Base-by-base conservation (phyloP, 2,329 filamentous ascomycete species). In the Pleochaeta shiraiana region DNA sequence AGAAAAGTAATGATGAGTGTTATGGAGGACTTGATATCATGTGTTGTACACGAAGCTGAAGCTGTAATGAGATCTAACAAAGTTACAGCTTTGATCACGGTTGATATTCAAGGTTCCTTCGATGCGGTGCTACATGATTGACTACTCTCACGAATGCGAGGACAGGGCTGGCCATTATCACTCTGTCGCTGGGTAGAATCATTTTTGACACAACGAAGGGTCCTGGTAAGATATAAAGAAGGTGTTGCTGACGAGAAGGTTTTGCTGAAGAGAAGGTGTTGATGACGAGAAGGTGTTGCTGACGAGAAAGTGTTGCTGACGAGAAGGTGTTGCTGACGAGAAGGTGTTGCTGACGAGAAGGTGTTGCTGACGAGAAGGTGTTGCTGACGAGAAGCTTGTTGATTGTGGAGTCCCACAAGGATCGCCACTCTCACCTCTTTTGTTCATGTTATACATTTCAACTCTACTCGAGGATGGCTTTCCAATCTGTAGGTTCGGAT, bases 161-260 rank as follows among this genome's bases (percentile, higher is more conserved):
- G 53, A 9, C 28, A 57, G 28, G 53, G 53, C 53, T 57, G 53
- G 53, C 53, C 53, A 24, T 31, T 57, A 57, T 57, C 53, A 28
- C 53, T 57, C 53, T 57, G 28, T 57, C 53, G 14, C 53, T 30
- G 53, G 53, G 53, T 28, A 57, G 53, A 57, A 9, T 57, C n/a
- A 28, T 31, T 57, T 57, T 31, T 26, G 53, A 31, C 21, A 57
- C 53, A 4, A n/a, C 26, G 53, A n/a, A 57, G 14, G 28, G 53
- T 57, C 28, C 5, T 57, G n/a, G 53, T 57, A 57, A 57, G 53
- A 57, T 57, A 50, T 24, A 24, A 50, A 21, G n/a, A 50, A 50
- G 21, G 21, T 24, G 9, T 43, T 43, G 19, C 37, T 53, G 47
- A 53, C 21, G 47, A 53, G 21, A 43, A 43, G 19, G 37, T 43